phyloP scores from a whole-genome alignment of 345 rosid species.

The Erysimum cheiranthoides region DNA sequence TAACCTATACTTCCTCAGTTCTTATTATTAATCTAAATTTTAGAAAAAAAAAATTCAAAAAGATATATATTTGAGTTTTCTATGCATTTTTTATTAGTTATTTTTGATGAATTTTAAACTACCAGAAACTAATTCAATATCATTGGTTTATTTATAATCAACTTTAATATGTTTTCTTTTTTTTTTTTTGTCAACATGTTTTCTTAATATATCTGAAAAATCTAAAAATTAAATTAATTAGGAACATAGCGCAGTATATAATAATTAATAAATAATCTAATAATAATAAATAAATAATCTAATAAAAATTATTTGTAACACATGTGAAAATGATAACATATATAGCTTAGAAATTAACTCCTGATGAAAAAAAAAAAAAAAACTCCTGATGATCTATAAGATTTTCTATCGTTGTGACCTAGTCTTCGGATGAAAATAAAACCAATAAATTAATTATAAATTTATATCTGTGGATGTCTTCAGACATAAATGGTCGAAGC shows the following conservation, averaged over 20 bases:
- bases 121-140: no score
- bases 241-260: no score
- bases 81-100: no score
- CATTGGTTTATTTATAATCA: no score
- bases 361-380: background rate
- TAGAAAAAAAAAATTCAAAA: no score
- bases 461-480: background rate
- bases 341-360: background rate
- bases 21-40: no score
- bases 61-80: no score
- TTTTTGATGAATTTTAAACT: no score
- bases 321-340: background rate
- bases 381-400: background rate
- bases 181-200: no score
- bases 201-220: no score
- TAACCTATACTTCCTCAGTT: background rate
- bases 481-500: background rate
- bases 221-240: no score
- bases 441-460: background rate
- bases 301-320: background rate
- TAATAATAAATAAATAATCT: background rate
- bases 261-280: background rate
- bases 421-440: background rate
- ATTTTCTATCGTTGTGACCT: background rate
- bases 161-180: no score